Conservation (phyloP, 1,284 basidiomycete species). For the Coniophora puteana region DNA sequence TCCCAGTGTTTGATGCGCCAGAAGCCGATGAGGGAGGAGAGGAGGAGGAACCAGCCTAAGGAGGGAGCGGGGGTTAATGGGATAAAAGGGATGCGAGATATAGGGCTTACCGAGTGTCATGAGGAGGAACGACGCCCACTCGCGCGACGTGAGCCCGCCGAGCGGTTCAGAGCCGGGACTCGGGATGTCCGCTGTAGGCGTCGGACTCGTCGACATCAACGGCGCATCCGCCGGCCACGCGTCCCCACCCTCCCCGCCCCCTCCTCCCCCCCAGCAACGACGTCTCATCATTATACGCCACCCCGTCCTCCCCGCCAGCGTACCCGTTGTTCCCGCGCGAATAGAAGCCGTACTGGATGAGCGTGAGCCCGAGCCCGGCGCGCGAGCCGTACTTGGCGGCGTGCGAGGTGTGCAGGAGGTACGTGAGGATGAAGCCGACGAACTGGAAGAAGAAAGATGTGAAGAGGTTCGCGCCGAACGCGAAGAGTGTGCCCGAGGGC, state of each 20-base stretch:
- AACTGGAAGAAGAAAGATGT: constrained; percentile 97
- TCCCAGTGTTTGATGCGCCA: constrained; percentile 86
- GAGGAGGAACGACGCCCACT: constrained; percentile 88
- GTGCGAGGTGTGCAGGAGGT: constrained; percentile 91
- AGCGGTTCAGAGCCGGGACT: too few relatives aligned
- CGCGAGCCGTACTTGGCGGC: constrained; percentile 93
- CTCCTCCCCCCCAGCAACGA: too few relatives aligned
- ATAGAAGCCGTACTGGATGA: constrained; percentile 86
- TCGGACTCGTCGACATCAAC: constrained; percentile 5
- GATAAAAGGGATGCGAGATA: not conserved
- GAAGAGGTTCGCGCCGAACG: constrained; percentile 78
- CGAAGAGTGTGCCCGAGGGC: constrained; percentile 64
- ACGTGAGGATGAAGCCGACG: constrained; percentile 92
- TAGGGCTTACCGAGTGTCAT: constrained; percentile 75
- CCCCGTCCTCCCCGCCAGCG: too few relatives aligned
- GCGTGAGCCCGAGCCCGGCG: constrained; percentile 90
- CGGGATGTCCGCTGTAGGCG: constrained; percentile 11
- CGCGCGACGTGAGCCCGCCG: constrained; percentile 53
- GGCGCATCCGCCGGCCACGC: constrained; percentile 12
- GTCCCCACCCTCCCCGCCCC: constrained; percentile 1
- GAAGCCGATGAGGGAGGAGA: constrained; percentile 77
- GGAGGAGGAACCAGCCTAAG: constrained; percentile 90
- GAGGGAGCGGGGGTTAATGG: constrained; percentile 6
- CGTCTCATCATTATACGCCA: too few relatives aligned
- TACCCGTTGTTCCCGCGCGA: constrained; percentile 30